phyloP scores from a whole-genome alignment of 73 alveolate genomes.

The Paramecium sexaurelia region DNA sequence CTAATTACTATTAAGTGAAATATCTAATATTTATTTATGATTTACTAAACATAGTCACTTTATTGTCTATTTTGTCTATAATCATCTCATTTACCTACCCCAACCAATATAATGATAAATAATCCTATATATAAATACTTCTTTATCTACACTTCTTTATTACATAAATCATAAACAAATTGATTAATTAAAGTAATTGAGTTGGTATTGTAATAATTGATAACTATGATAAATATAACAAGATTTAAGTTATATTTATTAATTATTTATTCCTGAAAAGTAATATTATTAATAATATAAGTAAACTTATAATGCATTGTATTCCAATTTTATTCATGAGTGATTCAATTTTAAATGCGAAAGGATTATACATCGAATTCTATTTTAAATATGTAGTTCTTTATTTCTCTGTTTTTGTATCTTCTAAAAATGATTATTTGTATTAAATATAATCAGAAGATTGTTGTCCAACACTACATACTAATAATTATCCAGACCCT shows the following conservation, averaged over 20 bases:
- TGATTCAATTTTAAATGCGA: conserved; percentile 26
- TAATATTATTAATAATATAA: not conserved
- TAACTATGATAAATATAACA: not conserved
- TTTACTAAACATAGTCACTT: not conserved
- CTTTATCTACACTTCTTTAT: conserved; percentile 8
- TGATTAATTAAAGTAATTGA: not conserved
- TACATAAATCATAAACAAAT: conserved; percentile 39
- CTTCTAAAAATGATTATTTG: conserved; percentile 8
- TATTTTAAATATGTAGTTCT: not conserved
- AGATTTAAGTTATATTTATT: not conserved
- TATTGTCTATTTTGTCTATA: not conserved
- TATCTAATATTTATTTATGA: conserved; percentile 33
- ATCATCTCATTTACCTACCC: conserved; percentile 44
- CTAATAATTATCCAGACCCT: conserved; percentile 1
- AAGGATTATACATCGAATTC: conserved; percentile 56
- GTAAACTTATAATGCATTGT: not conserved
- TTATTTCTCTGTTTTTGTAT: not conserved
- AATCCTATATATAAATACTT: conserved; percentile 19
- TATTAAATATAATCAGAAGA: conserved; percentile 20
- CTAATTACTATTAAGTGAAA: not conserved
- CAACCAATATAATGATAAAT: conserved; percentile 49
- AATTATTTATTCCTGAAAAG: not conserved
- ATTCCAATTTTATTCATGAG: conserved; percentile 3
- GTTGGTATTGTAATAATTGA: not conserved
- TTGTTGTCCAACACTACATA: not conserved